Base-by-base conservation (phyloP, 2,329 filamentous ascomycete genomes). In the Sporothrix protearum region DNA sequence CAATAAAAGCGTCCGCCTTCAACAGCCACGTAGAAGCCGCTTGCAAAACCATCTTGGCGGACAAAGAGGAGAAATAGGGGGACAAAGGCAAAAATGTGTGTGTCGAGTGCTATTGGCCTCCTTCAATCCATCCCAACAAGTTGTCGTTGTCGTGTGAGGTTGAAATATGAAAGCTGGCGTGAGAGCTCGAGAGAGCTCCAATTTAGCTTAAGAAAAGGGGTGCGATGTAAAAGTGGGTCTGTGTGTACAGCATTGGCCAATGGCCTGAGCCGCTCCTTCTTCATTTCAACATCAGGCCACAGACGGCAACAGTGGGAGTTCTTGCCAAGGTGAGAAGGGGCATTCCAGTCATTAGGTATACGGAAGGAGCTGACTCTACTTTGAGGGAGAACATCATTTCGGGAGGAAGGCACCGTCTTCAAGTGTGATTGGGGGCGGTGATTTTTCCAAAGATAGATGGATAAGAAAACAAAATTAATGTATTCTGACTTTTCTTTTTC, bases 21-120 rank as follows among this genome's bases (percentile, higher is more conserved):
- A 73, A 47, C 2, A 73, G 71, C 69, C 64, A 71, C 28, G 49
- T 51, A 2, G 69, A 53, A 16, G 47, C n/a, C 14, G 55, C 39
- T 59, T 71, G 68, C 8, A 73, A 51, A 3, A 73, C 71, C 71
- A 73, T 73, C 28, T 4, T 68, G 22, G n/a, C 16, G 6, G 12
- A 3, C 5, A 4, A 8, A 45, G 14, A 61, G 22, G 51, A 14
- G 19, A 51, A n/a, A 42, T 10, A 36, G n/a, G 5, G 3, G 49
- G 6, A n/a, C 8, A n/a, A 25, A 22, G 9, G 28, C 42, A 33
- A n/a, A 51, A n/a, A 53, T 4, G 3, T 30, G 8, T 39, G 30
- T 28, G 9, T 22, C 6, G 19, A 25, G 64, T 30, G 25, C 8
- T 10, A 33, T 9, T 22, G n/a, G 28, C 36, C 36, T 28, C 59